These are phyloP conservation scores for Agrostemma githago DNA, from an alignment of 148 eudicot species.

Conservation along the genomic window DNA sequence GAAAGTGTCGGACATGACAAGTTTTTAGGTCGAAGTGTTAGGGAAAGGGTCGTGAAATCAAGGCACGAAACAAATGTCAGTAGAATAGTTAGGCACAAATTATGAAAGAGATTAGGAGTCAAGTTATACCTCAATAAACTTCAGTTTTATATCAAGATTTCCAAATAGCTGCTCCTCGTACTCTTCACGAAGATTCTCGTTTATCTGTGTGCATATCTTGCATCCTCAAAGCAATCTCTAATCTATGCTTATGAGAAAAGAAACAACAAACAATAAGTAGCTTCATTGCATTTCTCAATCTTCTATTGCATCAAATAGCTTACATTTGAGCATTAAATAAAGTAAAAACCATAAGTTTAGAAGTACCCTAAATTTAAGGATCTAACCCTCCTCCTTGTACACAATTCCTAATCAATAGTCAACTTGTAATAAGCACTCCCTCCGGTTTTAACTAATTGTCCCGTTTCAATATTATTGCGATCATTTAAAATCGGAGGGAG, in stretches of 20 bases:
- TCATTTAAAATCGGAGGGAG: no score
- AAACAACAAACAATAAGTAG: not conserved
- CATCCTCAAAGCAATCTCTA: conserved; percentile 99
- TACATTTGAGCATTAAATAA: no score
- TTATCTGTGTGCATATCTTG: conserved; percentile 73
- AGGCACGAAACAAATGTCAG: not conserved
- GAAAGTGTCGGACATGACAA: not conserved
- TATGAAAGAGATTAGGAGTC: not conserved
- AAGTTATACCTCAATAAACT: conserved; percentile 78
- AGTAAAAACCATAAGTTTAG: no score
- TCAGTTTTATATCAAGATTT: conserved; percentile 79
- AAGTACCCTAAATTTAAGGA: no score
- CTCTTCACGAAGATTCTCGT: conserved; percentile 85
- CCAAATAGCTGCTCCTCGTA: conserved; percentile 92
- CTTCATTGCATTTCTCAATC: no score
- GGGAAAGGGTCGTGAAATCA: not conserved
- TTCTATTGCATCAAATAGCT: no score
- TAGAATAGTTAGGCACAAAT: not conserved
- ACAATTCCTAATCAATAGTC: no score
- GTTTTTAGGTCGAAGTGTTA: not conserved
- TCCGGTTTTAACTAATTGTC: no score
- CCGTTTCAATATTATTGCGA: no score
- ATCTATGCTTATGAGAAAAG: conserved; percentile 38
- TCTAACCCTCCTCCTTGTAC: no score
- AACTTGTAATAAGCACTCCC: no score